These are phyloP conservation scores for Leccinellum albellum DNA, from an alignment of 768 basidiomycete species.

Conservation along the genomic window DNA sequence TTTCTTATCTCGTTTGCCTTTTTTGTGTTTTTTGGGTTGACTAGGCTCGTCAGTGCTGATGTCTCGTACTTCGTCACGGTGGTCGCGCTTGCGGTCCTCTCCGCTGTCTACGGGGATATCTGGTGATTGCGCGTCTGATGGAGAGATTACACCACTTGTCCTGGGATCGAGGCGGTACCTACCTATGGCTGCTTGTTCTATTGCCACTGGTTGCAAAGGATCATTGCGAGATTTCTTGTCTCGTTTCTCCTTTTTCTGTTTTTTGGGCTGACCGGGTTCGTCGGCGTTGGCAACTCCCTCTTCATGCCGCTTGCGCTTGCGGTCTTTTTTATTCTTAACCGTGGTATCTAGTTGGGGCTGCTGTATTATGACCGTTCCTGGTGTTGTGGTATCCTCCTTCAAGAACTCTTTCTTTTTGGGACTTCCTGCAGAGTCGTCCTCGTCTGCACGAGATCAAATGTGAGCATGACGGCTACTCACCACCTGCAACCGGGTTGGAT, in stretches of 20 bases:
- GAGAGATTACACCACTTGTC: neutral
- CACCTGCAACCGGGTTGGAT: neutral
- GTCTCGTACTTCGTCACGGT: neutral
- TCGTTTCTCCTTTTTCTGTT: neutral
- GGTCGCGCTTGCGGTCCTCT: constrained; percentile 28
- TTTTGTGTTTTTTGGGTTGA: constrained; percentile 25
- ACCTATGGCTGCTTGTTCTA: neutral
- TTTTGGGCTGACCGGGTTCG: neutral
- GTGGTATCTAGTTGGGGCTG: neutral
- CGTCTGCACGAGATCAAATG: neutral
- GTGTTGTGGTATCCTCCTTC: neutral
- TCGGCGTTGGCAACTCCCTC: neutral
- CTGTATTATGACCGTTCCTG: neutral
- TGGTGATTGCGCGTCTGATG: neutral
- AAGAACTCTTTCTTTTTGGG: constrained; percentile 8
- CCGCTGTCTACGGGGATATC: constrained; percentile 10
- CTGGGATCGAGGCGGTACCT: neutral
- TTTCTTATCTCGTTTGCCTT: constrained; percentile 19
- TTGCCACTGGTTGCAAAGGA: too few species aligned
- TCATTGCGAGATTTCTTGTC: neutral
- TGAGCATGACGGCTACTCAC: neutral
- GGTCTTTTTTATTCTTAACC: neutral
- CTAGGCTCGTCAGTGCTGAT: constrained; percentile 3
- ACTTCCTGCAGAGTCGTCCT: constrained; percentile 2
- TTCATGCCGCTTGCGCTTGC: neutral